Percentiles rank a stretch among this genome's conserved stretches.
Conservation (phyloP, 2,329 filamentous ascomycete species). For the Fusarium setosum region DNA sequence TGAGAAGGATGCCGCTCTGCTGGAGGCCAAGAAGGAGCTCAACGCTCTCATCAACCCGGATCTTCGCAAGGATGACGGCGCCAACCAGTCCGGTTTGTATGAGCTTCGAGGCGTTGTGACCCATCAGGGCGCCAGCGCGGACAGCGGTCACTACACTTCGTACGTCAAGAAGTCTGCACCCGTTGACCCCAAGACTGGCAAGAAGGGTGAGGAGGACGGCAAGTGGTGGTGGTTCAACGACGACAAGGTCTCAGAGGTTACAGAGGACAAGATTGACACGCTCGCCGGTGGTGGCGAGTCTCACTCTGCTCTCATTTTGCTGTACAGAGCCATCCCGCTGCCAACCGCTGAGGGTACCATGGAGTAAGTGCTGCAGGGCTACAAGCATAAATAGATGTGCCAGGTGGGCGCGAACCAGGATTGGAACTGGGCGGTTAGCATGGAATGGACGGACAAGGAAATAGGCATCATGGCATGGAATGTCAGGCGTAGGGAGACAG, state of each 20-base stretch:
- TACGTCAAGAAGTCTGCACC: conserved; percentile 92
- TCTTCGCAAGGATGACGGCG: conserved; percentile 80
- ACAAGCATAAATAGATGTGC: background rate
- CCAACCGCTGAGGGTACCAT: conserved; percentile 65
- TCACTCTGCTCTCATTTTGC: conserved; percentile 83
- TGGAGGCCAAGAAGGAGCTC: conserved; percentile 89
- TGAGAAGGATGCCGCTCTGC: conserved; percentile 80
- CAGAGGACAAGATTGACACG: conserved; percentile 89
- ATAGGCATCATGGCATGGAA: conserved; percentile 16
- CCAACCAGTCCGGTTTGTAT: conserved; percentile 95
- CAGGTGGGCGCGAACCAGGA: background rate
- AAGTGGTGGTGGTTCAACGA: conserved; percentile 99
- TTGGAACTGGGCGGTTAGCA: background rate
- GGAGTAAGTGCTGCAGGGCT: conserved; percentile 30
- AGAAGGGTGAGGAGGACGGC: conserved; percentile 83
- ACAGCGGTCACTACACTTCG: conserved; percentile 97
- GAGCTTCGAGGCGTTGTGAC: conserved; percentile 95
- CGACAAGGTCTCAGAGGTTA: conserved; percentile 94
- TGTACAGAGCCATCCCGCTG: conserved; percentile 81
- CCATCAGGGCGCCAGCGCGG: conserved; percentile 95
- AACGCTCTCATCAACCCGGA: conserved; percentile 80
- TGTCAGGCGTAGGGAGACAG: conserved; percentile 30
- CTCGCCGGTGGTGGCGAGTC: conserved; percentile 90
- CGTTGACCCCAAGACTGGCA: conserved; percentile 80
- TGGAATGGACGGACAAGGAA: conserved; percentile 15